phyloP scores from a whole-genome alignment of 192 early-diverging fungal genomes.

The Funneliformis mosseae region DNA sequence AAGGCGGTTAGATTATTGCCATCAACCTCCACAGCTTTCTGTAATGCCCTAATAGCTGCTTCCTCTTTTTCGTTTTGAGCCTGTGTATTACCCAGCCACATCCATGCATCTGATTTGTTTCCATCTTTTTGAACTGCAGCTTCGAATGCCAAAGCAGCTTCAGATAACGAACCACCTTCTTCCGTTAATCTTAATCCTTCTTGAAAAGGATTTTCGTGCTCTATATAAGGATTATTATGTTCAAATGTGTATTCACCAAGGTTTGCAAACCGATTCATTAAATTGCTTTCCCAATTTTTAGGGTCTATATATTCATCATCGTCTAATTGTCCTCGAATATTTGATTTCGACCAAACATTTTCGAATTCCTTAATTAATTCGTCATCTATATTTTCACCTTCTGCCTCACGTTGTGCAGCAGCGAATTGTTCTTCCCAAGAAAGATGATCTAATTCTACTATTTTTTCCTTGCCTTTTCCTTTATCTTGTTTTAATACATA shows the following conservation, averaged over 20 bases:
- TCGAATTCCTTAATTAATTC: conserved; percentile 52
- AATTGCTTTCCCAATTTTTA: conserved; percentile 54
- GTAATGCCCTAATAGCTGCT: conserved; percentile 89
- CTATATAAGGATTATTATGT: conserved; percentile 71
- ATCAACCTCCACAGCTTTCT: conserved; percentile 79
- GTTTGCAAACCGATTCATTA: too few relatives aligned
- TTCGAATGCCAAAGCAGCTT: conserved; percentile 91
- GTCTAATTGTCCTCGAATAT: conserved; percentile 37
- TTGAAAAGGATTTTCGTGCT: conserved; percentile 59
- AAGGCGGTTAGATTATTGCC: conserved; percentile 64
- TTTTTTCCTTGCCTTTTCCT: conserved; percentile 49
- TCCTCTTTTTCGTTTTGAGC: conserved; percentile 99
- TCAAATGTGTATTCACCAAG: conserved; percentile 85
- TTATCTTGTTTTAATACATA: conserved; percentile 67
- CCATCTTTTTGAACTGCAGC: conserved; percentile 82
- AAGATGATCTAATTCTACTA: conserved; percentile 45
- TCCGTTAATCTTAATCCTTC: conserved; percentile 59
- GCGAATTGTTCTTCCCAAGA: conserved; percentile 66
- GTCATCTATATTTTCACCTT: conserved; percentile 47
- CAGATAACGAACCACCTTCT: conserved; percentile 68
- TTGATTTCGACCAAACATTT: conserved; percentile 53
- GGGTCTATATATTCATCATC: conserved; percentile 35
- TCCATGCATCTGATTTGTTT: conserved; percentile 82
- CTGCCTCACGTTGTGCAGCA: conserved; percentile 48
- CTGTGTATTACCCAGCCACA: conserved; percentile 87